Evolutionary conservation across 2,329 filamentous ascomycete species (phyloP).

Genomic region (Canariomyces notabilis): DNA sequence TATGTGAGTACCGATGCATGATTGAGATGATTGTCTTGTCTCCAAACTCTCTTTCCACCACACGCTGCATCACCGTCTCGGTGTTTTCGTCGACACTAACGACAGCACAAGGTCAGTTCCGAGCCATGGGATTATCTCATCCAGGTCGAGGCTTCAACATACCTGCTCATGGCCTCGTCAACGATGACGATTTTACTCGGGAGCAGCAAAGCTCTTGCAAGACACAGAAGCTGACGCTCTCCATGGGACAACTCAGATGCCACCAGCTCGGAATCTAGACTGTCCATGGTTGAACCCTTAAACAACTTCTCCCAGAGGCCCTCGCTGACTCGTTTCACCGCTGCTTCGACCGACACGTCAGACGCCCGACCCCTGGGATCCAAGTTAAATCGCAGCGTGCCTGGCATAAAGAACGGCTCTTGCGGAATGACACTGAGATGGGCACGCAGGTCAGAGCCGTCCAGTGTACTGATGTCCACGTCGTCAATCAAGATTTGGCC

Average conservation of each 20-base stretch:
- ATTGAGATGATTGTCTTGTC: too few species aligned
- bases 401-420: slow-evolving; percentile 14
- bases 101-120: too few species aligned
- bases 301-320: slow-evolving; percentile 10
- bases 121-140: too few species aligned
- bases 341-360: slow-evolving; percentile 1
- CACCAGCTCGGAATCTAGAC: slow-evolving; percentile 8
- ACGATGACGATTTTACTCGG: slow-evolving; percentile 8
- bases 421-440: slow-evolving; percentile 9
- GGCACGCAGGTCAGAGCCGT: background rate
- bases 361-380: slow-evolving; percentile 4
- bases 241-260: slow-evolving; percentile 8
- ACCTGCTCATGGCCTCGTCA: slow-evolving; percentile 18
- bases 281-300: background rate
- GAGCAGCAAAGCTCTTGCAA: slow-evolving; percentile 12
- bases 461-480: slow-evolving; percentile 7
- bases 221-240: slow-evolving; percentile 11
- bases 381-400: slow-evolving; percentile 12
- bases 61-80: too few species aligned
- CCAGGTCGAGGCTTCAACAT: too few species aligned
- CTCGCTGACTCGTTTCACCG: slow-evolving; percentile 3
- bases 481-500: slow-evolving; percentile 15
- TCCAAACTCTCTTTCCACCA: too few species aligned
- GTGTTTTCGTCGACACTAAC: too few species aligned
- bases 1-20: too few species aligned